Percentiles rank a stretch among this genome's conserved stretches.
phyloP scores from a whole-genome alignment of 768 basidiomycete species.

The Xerocomellus amylosporus region DNA sequence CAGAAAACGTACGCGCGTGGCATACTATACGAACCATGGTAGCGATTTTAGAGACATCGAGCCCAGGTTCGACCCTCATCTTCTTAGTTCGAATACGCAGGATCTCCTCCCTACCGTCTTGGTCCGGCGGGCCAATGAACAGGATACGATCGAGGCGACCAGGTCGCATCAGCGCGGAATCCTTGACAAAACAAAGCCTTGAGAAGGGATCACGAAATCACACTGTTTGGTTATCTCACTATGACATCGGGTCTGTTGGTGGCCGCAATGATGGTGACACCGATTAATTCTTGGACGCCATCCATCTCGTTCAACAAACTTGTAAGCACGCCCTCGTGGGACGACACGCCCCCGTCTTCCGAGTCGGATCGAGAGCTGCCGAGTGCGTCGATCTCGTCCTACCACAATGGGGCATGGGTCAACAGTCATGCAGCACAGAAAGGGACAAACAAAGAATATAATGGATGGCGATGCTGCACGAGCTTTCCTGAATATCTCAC shows the following conservation, averaged over 20 bases:
- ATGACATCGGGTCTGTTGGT: constrained; percentile 96
- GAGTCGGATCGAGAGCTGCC: constrained; percentile 68
- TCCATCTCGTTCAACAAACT: constrained; percentile 98
- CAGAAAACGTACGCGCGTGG: not conserved
- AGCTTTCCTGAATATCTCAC: constrained; percentile 95
- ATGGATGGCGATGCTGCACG: constrained; percentile 93
- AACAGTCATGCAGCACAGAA: not conserved
- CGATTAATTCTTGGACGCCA: constrained; percentile 90
- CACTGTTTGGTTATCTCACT: constrained; percentile 42
- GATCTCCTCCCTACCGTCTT: constrained; percentile 77
- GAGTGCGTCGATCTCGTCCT: constrained; percentile 98
- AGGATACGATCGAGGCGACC: constrained; percentile 92
- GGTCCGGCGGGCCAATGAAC: constrained; percentile 91
- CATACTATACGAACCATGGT: constrained; percentile 46
- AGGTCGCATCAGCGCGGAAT: constrained; percentile 91
- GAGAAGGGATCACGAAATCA: not conserved
- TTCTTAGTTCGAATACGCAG: constrained; percentile 68
- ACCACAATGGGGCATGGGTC: not conserved
- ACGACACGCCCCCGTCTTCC: constrained; percentile 49
- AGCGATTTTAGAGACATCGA: constrained; percentile 70
- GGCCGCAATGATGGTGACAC: constrained; percentile 94
- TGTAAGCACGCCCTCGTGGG: constrained; percentile 88
- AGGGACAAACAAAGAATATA: constrained; percentile 80
- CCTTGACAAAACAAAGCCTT: constrained; percentile 45
- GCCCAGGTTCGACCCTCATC: constrained; percentile 76